Evolutionary conservation across 257 asterid species (phyloP).

Genomic region (Solanum sejunctum): DNA sequence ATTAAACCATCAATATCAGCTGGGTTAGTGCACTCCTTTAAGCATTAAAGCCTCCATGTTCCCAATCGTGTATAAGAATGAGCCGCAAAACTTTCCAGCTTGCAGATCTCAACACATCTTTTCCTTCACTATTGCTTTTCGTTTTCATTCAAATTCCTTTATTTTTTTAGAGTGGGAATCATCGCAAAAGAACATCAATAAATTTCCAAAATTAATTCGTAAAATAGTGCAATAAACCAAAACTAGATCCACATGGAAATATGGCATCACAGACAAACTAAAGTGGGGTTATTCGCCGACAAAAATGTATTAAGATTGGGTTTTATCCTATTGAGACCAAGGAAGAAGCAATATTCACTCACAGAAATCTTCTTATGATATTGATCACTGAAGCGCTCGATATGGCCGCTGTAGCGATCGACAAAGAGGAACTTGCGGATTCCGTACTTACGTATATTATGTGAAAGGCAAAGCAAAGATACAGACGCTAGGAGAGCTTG

Average conservation of each 20-base stretch:
- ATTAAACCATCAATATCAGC: not conserved
- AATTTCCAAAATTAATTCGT: not conserved
- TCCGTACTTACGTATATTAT: conserved; percentile 66
- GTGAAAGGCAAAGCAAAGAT: conserved; percentile 59
- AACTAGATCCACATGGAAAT: not conserved
- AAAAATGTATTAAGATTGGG: not conserved
- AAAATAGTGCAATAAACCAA: not conserved
- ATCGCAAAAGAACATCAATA: not conserved
- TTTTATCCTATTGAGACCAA: too few relatives aligned
- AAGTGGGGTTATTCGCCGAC: not conserved
- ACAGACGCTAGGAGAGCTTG: conserved; percentile 68
- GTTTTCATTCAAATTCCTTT: not conserved
- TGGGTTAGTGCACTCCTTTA: not conserved
- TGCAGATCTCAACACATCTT: not conserved
- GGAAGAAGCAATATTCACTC: conserved; percentile 13
- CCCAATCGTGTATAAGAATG: not conserved
- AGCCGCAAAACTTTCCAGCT: not conserved
- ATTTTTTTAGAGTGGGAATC: not conserved
- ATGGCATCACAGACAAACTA: not conserved
- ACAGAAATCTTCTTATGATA: conserved; percentile 56
- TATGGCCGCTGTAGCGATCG: conserved; percentile 66
- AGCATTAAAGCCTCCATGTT: not conserved
- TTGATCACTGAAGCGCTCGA: conserved; percentile 45
- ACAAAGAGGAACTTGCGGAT: conserved; percentile 73
- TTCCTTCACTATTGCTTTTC: not conserved